A percentile compares a stretch with the other conserved stretches of the same genome.
Evolutionary conservation across 1,139 yeast species (phyloP).

Genomic region (Geotrichum bryndzae): DNA sequence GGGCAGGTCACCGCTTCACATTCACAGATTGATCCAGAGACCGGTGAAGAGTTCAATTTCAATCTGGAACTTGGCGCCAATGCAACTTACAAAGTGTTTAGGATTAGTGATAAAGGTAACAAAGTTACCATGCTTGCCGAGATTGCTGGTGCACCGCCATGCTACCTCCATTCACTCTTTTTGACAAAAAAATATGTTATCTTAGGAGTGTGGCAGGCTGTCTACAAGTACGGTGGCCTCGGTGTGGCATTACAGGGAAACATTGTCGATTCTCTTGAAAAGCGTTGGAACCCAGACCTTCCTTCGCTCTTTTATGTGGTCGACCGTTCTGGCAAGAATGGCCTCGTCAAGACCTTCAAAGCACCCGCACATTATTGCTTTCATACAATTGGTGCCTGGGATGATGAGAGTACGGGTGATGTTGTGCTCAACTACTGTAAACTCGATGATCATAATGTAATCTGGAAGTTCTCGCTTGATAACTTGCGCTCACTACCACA

Average conservation of each 20-base stretch:
- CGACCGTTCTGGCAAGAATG: conserved; percentile 17
- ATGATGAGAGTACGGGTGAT: conserved; percentile 19
- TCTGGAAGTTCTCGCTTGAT: conserved; percentile 16
- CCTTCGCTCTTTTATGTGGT: conserved; percentile 18
- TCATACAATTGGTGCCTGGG: conserved; percentile 20
- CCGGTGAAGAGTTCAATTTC: conserved; percentile 20
- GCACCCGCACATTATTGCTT: conserved; percentile 20
- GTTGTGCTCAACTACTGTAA: conserved; percentile 17
- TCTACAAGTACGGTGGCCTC: conserved; percentile 16
- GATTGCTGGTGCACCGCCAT: conserved; percentile 16
- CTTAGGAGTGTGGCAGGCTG: conserved; percentile 21
- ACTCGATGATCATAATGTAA: conserved; percentile 12
- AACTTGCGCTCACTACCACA: conserved; percentile 14
- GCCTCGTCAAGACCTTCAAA: conserved; percentile 10
- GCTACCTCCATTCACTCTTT: conserved; percentile 20
- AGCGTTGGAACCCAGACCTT: conserved; percentile 17
- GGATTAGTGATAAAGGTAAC: conserved; percentile 7
- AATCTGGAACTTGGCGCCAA: conserved; percentile 16
- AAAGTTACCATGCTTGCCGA: conserved; percentile 16
- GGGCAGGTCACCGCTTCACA: conserved; percentile 20
- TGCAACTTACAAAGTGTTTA: conserved; percentile 18
- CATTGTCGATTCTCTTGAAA: conserved; percentile 17
- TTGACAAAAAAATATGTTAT: conserved; percentile 19
- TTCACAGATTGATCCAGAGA: conserved; percentile 19
- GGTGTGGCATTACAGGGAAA: conserved; percentile 15